Conservation (phyloP, 176 grass and related monocot genomes). For the Rhynchospora tenuis region DNA sequence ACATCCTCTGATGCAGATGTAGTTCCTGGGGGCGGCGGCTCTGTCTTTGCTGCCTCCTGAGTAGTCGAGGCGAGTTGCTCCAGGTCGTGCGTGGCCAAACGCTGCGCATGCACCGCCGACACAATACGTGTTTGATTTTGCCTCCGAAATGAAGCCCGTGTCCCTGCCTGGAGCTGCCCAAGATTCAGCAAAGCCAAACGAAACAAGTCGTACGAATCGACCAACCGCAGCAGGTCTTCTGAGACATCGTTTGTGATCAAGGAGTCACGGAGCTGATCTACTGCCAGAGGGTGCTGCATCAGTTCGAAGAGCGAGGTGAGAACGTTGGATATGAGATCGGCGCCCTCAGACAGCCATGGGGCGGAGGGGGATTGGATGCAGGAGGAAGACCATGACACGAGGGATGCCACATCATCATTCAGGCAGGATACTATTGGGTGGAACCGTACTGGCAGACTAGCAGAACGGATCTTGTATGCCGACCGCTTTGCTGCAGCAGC, state of each 20-base stretch:
- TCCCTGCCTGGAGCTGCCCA: constrained; percentile 24
- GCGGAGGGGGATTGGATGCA: not conserved
- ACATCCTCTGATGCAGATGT: not conserved
- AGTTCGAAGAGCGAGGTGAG: constrained; percentile 31
- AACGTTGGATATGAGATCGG: not conserved
- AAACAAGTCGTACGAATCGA: constrained; percentile 54
- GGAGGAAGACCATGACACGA: constrained; percentile 24
- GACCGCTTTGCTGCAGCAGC: not conserved
- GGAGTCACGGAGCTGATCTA: constrained; percentile 3
- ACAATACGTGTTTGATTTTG: constrained; percentile 25
- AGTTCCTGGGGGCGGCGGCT: not conserved
- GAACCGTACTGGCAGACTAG: constrained; percentile 37
- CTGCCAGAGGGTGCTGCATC: constrained; percentile 39
- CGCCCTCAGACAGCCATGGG: not conserved
- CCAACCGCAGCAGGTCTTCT: constrained; percentile 58
- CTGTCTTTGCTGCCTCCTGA: constrained; percentile 20
- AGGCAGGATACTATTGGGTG: constrained; percentile 31
- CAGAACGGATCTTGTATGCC: constrained; percentile 25
- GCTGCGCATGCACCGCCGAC: constrained; percentile 5
- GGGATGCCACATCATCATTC: constrained; percentile 17
- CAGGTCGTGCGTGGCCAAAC: constrained; percentile 35
- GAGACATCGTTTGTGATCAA: constrained; percentile 8
- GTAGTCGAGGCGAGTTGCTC: constrained; percentile 26
- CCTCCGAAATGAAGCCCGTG: constrained; percentile 24
- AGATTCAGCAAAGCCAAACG: constrained; percentile 29